These are phyloP conservation scores for Euphorbia lathyris DNA, from an alignment of 345 rosid genomes.

Conservation along the genomic window DNA sequence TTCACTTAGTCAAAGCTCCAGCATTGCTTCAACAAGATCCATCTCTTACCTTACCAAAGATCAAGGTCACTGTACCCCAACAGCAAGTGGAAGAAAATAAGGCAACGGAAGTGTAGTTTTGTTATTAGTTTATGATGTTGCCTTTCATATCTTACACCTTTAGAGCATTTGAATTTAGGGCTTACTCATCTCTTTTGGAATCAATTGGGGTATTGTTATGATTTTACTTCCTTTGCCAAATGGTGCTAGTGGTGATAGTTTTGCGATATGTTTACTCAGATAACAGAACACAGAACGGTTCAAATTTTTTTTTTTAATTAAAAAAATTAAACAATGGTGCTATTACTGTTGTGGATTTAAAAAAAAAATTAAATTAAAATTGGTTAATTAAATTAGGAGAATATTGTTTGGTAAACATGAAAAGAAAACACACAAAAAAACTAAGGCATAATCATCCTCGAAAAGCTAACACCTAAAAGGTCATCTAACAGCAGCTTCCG, in stretches of 20 bases:
- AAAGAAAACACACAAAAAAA: too few species aligned
- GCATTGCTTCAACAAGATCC: too few species aligned
- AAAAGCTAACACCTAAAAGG: too few species aligned
- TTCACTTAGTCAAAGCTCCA: conserved; percentile 55
- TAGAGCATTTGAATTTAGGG: neutral
- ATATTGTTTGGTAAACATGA: too few species aligned
- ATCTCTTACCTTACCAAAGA: conserved; percentile 47
- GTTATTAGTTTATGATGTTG: neutral
- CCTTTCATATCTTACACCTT: neutral
- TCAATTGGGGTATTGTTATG: neutral
- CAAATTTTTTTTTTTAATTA: neutral
- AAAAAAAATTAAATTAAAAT: too few species aligned
- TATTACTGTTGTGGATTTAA: neutral
- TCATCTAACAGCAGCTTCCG: too few species aligned
- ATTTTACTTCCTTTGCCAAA: neutral
- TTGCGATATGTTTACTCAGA: neutral
- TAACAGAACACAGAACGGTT: neutral
- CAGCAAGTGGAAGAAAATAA: conserved; percentile 44
- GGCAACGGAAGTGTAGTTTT: conserved; percentile 67
- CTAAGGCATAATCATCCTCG: too few species aligned
- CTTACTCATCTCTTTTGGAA: neutral
- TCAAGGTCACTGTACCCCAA: conserved; percentile 50
- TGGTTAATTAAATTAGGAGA: too few species aligned
- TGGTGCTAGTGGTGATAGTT: neutral
- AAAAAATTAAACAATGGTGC: neutral